Evolutionary conservation across 192 early-diverging fungal species (phyloP).

Genomic region (Gorgonomyces haynaldii): DNA sequence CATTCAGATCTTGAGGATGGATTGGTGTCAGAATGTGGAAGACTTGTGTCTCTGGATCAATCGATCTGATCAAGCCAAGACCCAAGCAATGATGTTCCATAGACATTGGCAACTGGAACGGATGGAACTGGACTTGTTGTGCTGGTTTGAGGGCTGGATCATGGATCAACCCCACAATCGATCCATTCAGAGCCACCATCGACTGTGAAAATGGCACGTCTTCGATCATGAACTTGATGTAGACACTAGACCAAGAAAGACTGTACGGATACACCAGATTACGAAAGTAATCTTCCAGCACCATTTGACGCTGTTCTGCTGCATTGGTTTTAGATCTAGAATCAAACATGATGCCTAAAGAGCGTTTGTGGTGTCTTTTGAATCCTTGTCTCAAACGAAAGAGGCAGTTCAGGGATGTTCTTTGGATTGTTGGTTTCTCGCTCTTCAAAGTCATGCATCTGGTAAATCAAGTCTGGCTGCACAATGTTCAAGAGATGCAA

Average conservation of each 20-base stretch:
- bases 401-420: neutral
- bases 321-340: slow-evolving; percentile 41
- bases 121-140: neutral
- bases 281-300: slow-evolving; percentile 56
- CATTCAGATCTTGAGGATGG: slow-evolving; percentile 4
- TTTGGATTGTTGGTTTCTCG: slow-evolving; percentile 1
- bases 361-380: slow-evolving; percentile 8
- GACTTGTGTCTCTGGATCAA: slow-evolving; percentile 17
- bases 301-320: slow-evolving; percentile 52
- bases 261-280: slow-evolving; percentile 13
- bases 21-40: slow-evolving; percentile 31
- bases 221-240: slow-evolving; percentile 29
- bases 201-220: slow-evolving; percentile 71
- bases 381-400: neutral
- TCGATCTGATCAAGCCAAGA: slow-evolving; percentile 28
- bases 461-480: slow-evolving; percentile 59
- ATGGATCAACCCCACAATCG: slow-evolving; percentile 64
- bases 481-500: slow-evolving; percentile 48
- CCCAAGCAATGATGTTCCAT: slow-evolving; percentile 27
- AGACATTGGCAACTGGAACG: slow-evolving; percentile 21
- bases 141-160: slow-evolving; percentile 14
- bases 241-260: slow-evolving; percentile 11
- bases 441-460: slow-evolving; percentile 17
- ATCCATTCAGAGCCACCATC: slow-evolving; percentile 73
- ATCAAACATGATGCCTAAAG: slow-evolving; percentile 5